Conservation (phyloP, 345 rosid genomes). For the Erodium maritimum region DNA sequence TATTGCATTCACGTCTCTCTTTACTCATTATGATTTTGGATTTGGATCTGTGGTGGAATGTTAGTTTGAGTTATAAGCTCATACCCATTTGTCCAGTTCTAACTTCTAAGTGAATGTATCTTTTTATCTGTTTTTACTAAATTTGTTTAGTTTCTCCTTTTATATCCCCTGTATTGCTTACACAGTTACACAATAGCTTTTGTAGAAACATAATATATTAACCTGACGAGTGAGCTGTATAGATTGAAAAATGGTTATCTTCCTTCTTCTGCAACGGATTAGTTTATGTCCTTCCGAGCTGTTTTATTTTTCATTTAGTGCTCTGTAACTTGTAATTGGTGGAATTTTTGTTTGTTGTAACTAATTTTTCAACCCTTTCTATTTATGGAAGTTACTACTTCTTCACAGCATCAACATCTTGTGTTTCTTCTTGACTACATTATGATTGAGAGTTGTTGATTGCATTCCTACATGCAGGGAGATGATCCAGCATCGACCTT, state of each 20-base stretch:
- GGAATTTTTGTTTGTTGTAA: neutral
- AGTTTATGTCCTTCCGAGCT: too few species aligned
- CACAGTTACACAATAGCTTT: neutral
- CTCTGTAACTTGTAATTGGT: neutral
- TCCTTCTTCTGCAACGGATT: neutral
- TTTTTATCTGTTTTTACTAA: too few species aligned
- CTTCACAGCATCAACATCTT: neutral
- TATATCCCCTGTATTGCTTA: neutral
- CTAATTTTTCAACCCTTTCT: neutral
- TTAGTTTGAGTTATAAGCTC: too few species aligned
- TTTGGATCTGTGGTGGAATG: neutral
- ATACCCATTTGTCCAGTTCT: neutral
- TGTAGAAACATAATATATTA: too few species aligned
- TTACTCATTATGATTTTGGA: neutral
- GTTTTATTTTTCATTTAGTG: neutral
- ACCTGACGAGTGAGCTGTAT: too few species aligned
- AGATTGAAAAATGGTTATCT: too few species aligned
- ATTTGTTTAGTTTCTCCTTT: neutral
- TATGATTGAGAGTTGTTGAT: too few species aligned
- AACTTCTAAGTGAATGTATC: too few species aligned
- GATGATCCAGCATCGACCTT: slow-evolving; percentile 36
- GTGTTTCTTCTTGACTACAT: too few species aligned
- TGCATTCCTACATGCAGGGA: slow-evolving; percentile 16
- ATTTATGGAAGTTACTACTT: neutral
- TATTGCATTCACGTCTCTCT: neutral